Evolutionary conservation across 495 filamentous ascomycete genomes (phyloP), one percentile per base, ranked within the genome.

Genomic region (Chaetomidium leptoderma): DNA sequence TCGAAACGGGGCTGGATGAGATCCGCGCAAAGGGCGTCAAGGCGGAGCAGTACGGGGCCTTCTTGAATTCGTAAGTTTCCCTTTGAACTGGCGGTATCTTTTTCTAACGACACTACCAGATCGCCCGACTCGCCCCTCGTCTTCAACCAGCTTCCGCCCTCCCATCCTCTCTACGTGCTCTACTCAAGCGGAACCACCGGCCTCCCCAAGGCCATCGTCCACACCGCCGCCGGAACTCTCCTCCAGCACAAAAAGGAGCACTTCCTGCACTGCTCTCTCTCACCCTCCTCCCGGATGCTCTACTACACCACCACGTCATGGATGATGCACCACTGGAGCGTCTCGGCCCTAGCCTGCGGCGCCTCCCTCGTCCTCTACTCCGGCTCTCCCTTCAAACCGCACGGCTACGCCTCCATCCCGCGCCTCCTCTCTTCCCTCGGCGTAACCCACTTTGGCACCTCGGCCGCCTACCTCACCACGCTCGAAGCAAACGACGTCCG

Each of bases 271-370:
- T 87, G 86, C 66, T 86, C 88, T 26, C 83, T 97, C 62, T 75
- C 63, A 27, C 61, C 73, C 3, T 56, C 62, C 24, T 75, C 74
- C 14, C 66, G 72, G 10, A 65, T 80, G 89, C 59, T 92, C 83
- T 72, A 72, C 74, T 95, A 93, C 72, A 96, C 90, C 67, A 95
- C 91, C 2, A 96, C 91, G 3, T 86, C 83, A 29, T 95, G 91
- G 90, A 93, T 95, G 91, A 96, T 96, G 91, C 93, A 90, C 88
- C 91, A 96, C 69, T 96, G 91, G 91, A 83, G 91, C 42, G 83
- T 95, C 19, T 92, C 89, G 6, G 89, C 82, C 0, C 81, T 96
- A 9, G 86, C 89, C 11, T 84, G 81, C 52, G 91, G 91, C 54
- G 80, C 87, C 7, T 92, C 89, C 1, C 77, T 96, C 39, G 81